Percentiles rank a stretch among this genome's conserved stretches.
phyloP scores from a whole-genome alignment of 129 eudicot species.

The Helianthus tuberosus region DNA sequence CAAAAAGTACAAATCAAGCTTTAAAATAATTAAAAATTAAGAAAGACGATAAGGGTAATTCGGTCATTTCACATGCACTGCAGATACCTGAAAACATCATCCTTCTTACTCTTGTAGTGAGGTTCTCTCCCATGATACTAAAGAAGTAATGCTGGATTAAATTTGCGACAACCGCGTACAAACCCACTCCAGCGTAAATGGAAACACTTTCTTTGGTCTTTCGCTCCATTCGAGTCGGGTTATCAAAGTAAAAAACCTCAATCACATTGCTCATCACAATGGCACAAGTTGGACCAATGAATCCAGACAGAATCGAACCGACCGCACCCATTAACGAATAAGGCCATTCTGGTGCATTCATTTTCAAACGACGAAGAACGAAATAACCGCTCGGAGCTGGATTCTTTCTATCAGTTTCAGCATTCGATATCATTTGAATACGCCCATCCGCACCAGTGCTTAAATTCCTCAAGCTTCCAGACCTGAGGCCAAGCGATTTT shows the following conservation, averaged over 20 bases:
- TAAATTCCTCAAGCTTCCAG: conserved; percentile 86
- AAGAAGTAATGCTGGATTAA: too few relatives aligned
- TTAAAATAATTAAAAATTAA: neutral
- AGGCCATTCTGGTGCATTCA: conserved; percentile 98
- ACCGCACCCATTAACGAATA: conserved; percentile 95
- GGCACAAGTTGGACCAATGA: conserved; percentile 96
- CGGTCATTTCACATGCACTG: neutral
- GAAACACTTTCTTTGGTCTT: conserved; percentile 96
- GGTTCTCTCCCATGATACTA: too few relatives aligned
- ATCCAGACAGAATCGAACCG: conserved; percentile 89
- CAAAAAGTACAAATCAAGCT: neutral
- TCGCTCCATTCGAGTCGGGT: conserved; percentile 82
- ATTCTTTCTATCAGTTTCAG: conserved; percentile 84
- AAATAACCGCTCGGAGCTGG: conserved; percentile 85
- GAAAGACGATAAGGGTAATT: neutral
- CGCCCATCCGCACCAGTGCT: conserved; percentile 97
- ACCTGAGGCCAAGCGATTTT: too few relatives aligned
- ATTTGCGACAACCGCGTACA: conserved; percentile 93
- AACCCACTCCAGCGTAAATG: conserved; percentile 87
- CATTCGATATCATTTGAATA: conserved; percentile 92
- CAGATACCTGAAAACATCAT: conserved; percentile 93
- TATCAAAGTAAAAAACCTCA: conserved; percentile 82
- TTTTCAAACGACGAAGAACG: conserved; percentile 73
- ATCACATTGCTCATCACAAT: conserved; percentile 99
- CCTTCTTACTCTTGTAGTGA: too few relatives aligned